Percentiles rank a stretch among this genome's conserved stretches.
Conservation (phyloP, 2,329 filamentous ascomycete species). For the Fusarium anguioides region DNA sequence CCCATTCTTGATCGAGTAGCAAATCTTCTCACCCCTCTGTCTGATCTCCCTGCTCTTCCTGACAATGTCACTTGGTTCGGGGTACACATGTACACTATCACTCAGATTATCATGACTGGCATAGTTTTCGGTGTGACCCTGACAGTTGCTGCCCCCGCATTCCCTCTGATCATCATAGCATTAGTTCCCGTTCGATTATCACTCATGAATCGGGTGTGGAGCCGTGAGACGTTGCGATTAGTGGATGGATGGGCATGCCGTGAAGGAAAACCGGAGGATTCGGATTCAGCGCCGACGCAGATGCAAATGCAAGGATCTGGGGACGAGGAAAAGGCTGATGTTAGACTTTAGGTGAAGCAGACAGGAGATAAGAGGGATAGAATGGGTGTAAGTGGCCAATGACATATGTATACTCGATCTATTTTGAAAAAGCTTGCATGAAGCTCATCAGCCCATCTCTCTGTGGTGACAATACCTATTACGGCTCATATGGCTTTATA, state of each 20-base stretch:
- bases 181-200: constrained; percentile 71
- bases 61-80: constrained; percentile 59
- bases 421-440: background rate
- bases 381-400: background rate
- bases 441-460: constrained; percentile 29
- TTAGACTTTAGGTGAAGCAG: constrained; percentile 8
- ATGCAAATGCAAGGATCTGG: constrained; percentile 7
- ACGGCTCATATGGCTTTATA: too few species aligned
- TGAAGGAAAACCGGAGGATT: constrained; percentile 64
- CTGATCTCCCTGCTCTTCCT: constrained; percentile 62
- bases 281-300: constrained; percentile 40
- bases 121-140: constrained; percentile 72
- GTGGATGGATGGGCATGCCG: constrained; percentile 62
- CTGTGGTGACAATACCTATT: too few species aligned
- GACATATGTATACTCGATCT: too few species aligned
- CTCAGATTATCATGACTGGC: constrained; percentile 67
- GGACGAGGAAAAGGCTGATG: constrained; percentile 47
- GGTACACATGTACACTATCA: constrained; percentile 68
- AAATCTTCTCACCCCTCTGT: constrained; percentile 64
- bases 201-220: constrained; percentile 71
- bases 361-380: background rate
- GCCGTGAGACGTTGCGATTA: constrained; percentile 62
- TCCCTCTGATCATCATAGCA: constrained; percentile 71
- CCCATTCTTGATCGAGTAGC: constrained; percentile 69
- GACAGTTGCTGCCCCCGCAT: constrained; percentile 70